Conservation (phyloP, 805 yeast species). For the Wickerhamomyces sydowiorum region DNA sequence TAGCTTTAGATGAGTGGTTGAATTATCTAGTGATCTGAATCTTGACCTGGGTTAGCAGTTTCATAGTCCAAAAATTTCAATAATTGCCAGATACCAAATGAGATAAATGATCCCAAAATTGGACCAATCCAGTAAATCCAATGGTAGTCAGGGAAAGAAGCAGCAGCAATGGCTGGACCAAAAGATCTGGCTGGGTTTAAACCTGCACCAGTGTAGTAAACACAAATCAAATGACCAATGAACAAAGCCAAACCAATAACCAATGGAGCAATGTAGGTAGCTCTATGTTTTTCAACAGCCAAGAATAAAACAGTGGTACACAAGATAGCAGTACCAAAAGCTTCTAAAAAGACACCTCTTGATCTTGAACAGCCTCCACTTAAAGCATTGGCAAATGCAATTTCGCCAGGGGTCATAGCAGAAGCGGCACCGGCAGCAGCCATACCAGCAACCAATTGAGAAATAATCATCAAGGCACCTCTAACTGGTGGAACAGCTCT, state of each 20-base stretch:
- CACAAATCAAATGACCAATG: slow-evolving; percentile 75
- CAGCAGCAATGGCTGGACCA: slow-evolving; percentile 75
- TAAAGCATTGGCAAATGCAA: slow-evolving; percentile 63
- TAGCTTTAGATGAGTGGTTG: not conserved
- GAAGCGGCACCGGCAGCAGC: slow-evolving; percentile 88
- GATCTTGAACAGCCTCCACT: slow-evolving; percentile 68
- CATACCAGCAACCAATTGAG: slow-evolving; percentile 82
- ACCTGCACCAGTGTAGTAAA: slow-evolving; percentile 87
- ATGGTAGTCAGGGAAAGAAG: slow-evolving; percentile 72
- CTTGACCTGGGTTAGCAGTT: slow-evolving; percentile 67
- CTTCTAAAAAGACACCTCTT: slow-evolving; percentile 78
- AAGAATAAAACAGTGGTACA: slow-evolving; percentile 74
- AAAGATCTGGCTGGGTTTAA: slow-evolving; percentile 86
- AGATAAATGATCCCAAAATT: slow-evolving; percentile 58
- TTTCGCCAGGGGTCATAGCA: slow-evolving; percentile 79
- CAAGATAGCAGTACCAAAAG: slow-evolving; percentile 69
- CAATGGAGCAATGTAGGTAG: slow-evolving; percentile 75
- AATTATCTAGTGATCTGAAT: slow-evolving; percentile 34
- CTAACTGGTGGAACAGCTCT: slow-evolving; percentile 71
- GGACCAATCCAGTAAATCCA: slow-evolving; percentile 97
- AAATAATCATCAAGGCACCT: slow-evolving; percentile 54
- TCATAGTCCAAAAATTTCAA: slow-evolving; percentile 64
- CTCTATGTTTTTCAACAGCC: slow-evolving; percentile 78
- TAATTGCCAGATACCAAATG: slow-evolving; percentile 61
- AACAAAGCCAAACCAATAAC: slow-evolving; percentile 79